A percentile compares a stretch with the other conserved stretches of the same genome.
Conservation (phyloP, 192 early-diverging fungal genomes). For the Dissophora ornata region DNA sequence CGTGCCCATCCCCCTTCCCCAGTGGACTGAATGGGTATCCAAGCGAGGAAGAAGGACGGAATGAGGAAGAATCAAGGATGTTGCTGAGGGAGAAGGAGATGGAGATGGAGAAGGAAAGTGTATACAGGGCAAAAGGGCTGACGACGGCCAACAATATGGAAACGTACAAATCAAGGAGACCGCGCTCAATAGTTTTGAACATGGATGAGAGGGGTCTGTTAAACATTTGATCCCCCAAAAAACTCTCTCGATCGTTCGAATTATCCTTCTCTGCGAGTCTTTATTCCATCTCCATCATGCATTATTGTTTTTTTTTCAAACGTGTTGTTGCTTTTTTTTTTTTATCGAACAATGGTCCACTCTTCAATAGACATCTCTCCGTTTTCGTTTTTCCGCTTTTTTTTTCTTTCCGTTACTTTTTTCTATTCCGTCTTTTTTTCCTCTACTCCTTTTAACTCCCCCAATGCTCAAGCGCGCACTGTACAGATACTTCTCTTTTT, state of each 20-base stretch:
- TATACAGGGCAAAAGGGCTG: background rate
- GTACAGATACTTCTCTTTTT: background rate
- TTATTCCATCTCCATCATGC: background rate
- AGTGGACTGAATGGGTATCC: constrained; percentile 5
- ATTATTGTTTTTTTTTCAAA: background rate
- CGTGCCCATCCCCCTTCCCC: background rate
- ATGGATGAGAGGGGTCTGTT: constrained; percentile 3
- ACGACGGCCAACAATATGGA: background rate
- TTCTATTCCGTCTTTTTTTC: background rate
- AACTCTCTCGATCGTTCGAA: background rate
- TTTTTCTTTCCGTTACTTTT: background rate
- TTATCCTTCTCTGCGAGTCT: background rate
- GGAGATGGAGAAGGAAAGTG: background rate
- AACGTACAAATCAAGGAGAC: constrained; percentile 2
- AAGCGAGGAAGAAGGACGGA: constrained; percentile 1
- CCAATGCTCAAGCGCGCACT: too few relatives aligned
- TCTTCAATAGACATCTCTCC: background rate
- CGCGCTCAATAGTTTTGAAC: background rate
- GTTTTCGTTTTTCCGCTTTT: background rate
- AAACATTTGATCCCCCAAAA: background rate
- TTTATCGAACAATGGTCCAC: background rate
- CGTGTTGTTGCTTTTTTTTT: background rate
- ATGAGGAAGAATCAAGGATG: constrained; percentile 1
- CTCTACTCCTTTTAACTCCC: background rate
- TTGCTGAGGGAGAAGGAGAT: constrained; percentile 1